Base-by-base conservation (phyloP, 176 grass and related monocot genomes). In the Carex cristatella region DNA sequence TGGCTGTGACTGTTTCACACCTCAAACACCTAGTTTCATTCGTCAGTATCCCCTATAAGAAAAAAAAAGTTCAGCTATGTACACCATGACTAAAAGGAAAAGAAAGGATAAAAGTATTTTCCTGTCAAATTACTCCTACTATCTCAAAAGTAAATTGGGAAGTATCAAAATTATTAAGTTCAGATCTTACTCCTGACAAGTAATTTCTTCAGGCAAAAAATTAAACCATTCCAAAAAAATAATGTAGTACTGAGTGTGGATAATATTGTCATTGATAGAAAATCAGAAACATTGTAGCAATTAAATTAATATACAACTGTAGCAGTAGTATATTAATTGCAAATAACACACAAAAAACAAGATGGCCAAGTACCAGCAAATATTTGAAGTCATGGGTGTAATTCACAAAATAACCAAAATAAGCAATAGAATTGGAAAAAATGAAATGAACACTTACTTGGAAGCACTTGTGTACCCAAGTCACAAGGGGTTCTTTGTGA, bases 1-100 rank as follows among this genome's bases (percentile, higher is more conserved):
- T 94, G 81, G 94, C 93, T 67, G 93, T 99, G 51, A 99, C 91
- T 75, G 96, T 99, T 94, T 99, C 96, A 91, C 96, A 99, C 72
- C 91, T 85, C 78, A 99, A 81, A 87, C 96, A 99, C 85, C 84
- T 95, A 46, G 96, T 99, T 88, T 99, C 91, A 84, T 99, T 99
- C 19, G 96, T 99, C 67, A 99, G 86, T 89, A 99, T 95, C 31
- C 96, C 96, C 96, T 99, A 57, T 7, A 85, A 23, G 90, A 88
- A 46, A 10, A 44, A 44, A 46, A 69, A 82, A 74, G 66, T 28
- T 53, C 27, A 83, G 79, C 33, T 86, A 19, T 60, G 28, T 44
- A 61, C 62, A 87, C 82, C 7, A 85, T 30, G 18, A 64, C 5
- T 69, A 19, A 86, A 60, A 28, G 12, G 61, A 86, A 9, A 59